Conservation (phyloP, 805 yeast species). For the Metschnikowia cerradonensis region DNA sequence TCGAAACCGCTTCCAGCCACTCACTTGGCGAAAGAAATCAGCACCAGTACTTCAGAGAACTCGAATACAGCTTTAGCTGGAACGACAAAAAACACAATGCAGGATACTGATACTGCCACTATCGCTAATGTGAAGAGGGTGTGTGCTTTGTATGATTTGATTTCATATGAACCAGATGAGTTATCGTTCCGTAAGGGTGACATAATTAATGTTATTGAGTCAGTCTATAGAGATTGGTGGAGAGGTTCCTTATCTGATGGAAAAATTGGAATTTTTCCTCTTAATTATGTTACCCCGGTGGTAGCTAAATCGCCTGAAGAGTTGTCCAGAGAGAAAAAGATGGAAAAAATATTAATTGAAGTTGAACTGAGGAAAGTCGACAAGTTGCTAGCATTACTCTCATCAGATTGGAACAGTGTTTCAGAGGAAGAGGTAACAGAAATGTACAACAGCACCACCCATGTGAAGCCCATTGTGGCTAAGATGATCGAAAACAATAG, state of each 20-base stretch:
- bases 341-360: constrained; percentile 52
- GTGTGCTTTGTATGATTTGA: constrained; percentile 78
- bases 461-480: constrained; percentile 71
- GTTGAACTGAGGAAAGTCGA: constrained; percentile 60
- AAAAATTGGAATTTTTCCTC: constrained; percentile 81
- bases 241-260: constrained; percentile 78
- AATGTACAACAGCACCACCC: constrained; percentile 66
- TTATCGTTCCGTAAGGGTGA: constrained; percentile 85
- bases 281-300: constrained; percentile 82
- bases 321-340: constrained; percentile 43
- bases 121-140: constrained; percentile 58
- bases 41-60: neutral
- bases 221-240: constrained; percentile 94
- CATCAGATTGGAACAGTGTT: constrained; percentile 31
- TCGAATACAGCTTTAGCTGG: neutral
- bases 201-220: constrained; percentile 78
- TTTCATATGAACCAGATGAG: constrained; percentile 79
- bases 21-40: constrained; percentile 5
- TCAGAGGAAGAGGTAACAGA: constrained; percentile 66
- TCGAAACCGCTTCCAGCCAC: constrained; percentile 37
- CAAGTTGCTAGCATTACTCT: constrained; percentile 54
- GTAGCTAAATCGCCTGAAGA: constrained; percentile 64
- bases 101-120: constrained; percentile 22
- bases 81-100: neutral
- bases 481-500: constrained; percentile 74